Percentiles rank a stretch among this genome's conserved stretches.
Evolutionary conservation across 1,139 yeast species (phyloP).

Genomic region (Blastobotrys buckinghamii): DNA sequence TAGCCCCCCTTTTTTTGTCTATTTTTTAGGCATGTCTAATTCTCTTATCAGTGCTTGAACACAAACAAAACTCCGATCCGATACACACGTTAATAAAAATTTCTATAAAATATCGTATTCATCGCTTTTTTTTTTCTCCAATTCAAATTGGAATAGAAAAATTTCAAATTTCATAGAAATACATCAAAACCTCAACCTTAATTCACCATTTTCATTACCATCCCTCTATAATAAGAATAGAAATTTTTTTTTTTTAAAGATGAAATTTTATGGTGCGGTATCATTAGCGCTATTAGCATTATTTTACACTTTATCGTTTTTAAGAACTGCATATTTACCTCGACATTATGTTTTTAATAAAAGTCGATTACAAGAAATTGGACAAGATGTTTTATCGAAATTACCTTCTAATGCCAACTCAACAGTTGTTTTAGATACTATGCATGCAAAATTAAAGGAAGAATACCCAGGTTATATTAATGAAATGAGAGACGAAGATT

Average conservation of each 20-base stretch:
- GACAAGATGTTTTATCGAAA: conserved; percentile 39
- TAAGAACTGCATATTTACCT: conserved; percentile 42
- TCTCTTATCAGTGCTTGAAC: no score
- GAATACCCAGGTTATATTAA: conserved; percentile 68
- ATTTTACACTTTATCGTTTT: conserved; percentile 16
- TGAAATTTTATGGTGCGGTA: conserved; percentile 10
- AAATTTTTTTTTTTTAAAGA: conserved; percentile 4
- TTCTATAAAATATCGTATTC: no score
- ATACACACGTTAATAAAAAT: no score
- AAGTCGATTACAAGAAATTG: conserved; percentile 41
- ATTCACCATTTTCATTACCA: no score
- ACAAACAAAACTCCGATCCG: no score
- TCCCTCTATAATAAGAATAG: no score
- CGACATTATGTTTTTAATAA: conserved; percentile 53
- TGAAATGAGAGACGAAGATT: conserved; percentile 65
- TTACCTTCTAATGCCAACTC: conserved; percentile 55
- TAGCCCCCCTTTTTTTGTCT: no score
- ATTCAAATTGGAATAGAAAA: no score
- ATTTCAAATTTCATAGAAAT: no score
- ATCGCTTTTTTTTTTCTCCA: no score
- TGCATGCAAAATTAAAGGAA: conserved; percentile 53
- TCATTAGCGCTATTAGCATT: conserved; percentile 12
- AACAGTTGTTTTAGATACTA: conserved; percentile 52
- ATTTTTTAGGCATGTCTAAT: no score
- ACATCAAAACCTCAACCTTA: no score